Conservation (phyloP, 2,329 filamentous ascomycete genomes). For the Sordariomycetes sp. region DNA sequence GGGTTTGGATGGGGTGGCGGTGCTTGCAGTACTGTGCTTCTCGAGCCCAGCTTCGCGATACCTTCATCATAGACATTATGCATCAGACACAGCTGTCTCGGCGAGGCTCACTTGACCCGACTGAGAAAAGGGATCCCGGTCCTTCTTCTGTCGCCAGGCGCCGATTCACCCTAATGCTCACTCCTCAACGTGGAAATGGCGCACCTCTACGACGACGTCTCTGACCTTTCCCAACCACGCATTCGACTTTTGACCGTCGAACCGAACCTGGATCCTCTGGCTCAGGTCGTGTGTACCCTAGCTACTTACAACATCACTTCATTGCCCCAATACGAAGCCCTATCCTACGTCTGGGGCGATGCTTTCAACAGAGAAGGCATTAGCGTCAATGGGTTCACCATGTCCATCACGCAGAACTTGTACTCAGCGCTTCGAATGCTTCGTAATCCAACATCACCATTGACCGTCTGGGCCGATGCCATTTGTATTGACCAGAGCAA, state of each 20-base stretch:
- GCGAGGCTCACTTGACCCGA: too few relatives aligned
- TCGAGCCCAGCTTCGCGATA: too few relatives aligned
- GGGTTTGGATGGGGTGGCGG: too few relatives aligned
- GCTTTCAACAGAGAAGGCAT: not conserved
- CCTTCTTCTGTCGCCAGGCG: too few relatives aligned
- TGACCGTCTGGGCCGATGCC: constrained; percentile 1
- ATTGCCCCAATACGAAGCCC: not conserved
- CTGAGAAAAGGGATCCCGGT: too few relatives aligned
- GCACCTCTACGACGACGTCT: not conserved
- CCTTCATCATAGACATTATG: too few relatives aligned
- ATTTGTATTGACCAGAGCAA: constrained; percentile 5
- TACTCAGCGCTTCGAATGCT: not conserved
- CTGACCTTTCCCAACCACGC: not conserved
- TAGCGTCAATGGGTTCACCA: not conserved
- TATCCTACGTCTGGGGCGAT: constrained; percentile 1
- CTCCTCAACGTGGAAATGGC: too few relatives aligned
- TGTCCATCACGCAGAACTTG: not conserved
- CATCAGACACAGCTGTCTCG: too few relatives aligned
- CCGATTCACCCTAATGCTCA: too few relatives aligned
- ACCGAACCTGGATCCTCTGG: not conserved
- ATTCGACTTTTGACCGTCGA: not conserved
- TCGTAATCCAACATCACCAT: too few relatives aligned
- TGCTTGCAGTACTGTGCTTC: too few relatives aligned
- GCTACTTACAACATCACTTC: not conserved
- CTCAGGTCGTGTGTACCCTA: not conserved